Percentiles rank a stretch among this genome's conserved stretches.
phyloP scores from a whole-genome alignment of 345 rosid genomes.

The Rhodamnia argentea region DNA sequence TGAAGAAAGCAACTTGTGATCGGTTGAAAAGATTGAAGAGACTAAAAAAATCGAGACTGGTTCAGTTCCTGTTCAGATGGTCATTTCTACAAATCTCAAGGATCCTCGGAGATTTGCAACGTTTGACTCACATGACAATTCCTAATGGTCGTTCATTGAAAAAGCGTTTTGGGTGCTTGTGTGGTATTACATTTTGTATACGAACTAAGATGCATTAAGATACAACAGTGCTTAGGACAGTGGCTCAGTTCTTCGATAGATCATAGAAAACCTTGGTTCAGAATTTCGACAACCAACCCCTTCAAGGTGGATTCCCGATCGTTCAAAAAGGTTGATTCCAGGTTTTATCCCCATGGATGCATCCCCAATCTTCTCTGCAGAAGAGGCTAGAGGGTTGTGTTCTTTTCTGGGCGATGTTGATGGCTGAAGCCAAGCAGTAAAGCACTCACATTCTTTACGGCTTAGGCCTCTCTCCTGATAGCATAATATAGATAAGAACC shows the following conservation, averaged over 20 bases:
- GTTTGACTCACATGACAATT: not conserved
- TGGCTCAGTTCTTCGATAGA: not conserved
- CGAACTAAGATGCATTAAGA: not conserved
- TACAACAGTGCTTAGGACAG: not conserved
- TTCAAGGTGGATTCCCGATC: not conserved
- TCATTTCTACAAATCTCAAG: not conserved
- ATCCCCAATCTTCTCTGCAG: not conserved
- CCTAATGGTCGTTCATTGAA: not conserved
- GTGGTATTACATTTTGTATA: not conserved
- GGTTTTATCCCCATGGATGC: not conserved
- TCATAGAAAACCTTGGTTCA: not conserved
- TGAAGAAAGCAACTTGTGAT: not conserved
- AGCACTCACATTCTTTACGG: not conserved
- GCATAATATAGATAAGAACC: not conserved
- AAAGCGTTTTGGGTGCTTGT: too few relatives aligned
- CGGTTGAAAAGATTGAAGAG: not conserved
- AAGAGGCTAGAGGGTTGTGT: not conserved
- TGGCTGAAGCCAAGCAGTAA: not conserved
- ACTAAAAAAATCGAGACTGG: not conserved
- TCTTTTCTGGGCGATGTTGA: not conserved
- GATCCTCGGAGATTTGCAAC: not conserved
- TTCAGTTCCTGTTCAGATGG: not conserved
- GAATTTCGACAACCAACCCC: not conserved
- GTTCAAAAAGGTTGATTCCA: not conserved
- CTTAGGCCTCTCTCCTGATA: not conserved